These are phyloP conservation scores for Rhizopogon vesiculosus DNA, from an alignment of 768 basidiomycete genomes.

Conservation along the genomic window DNA sequence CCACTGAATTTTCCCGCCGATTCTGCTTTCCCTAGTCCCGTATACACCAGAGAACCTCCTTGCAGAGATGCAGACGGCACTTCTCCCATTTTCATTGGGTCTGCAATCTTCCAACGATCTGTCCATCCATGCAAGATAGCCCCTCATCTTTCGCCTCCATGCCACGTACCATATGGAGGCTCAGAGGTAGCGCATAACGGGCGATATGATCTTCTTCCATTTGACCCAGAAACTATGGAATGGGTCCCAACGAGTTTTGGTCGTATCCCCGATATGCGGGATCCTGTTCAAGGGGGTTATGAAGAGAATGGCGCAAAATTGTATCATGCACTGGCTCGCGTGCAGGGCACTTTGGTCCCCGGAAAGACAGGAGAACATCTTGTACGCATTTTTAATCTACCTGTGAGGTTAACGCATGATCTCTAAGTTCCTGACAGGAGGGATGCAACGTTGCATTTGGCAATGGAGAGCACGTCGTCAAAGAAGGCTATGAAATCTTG, in stretches of 20 bases:
- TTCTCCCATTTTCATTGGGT: conserved; percentile 66
- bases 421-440: conserved; percentile 21
- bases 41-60: conserved; percentile 45
- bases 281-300: conserved; percentile 69
- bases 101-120: conserved; percentile 58
- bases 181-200: conserved; percentile 56
- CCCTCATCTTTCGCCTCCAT: conserved; percentile 47
- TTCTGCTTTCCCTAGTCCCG: conserved; percentile 32
- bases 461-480: conserved; percentile 32
- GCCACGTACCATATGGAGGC: conserved; percentile 61
- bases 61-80: conserved; percentile 52
- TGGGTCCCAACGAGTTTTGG: conserved; percentile 64
- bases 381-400: conserved; percentile 31
- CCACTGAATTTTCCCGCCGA: conserved; percentile 37
- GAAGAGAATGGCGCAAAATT: conserved; percentile 63
- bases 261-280: conserved; percentile 48
- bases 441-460: conserved; percentile 39
- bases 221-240: conserved; percentile 65
- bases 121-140: conserved; percentile 85
- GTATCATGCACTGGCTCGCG: conserved; percentile 58
- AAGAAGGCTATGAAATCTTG: conserved; percentile 39
- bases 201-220: conserved; percentile 72
- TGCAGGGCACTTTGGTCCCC: conserved; percentile 56
- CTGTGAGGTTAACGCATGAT: background rate
- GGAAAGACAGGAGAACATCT: conserved; percentile 73